Evolutionary conservation across 768 basidiomycete species (phyloP).

Genomic region (Russula brevipes): DNA sequence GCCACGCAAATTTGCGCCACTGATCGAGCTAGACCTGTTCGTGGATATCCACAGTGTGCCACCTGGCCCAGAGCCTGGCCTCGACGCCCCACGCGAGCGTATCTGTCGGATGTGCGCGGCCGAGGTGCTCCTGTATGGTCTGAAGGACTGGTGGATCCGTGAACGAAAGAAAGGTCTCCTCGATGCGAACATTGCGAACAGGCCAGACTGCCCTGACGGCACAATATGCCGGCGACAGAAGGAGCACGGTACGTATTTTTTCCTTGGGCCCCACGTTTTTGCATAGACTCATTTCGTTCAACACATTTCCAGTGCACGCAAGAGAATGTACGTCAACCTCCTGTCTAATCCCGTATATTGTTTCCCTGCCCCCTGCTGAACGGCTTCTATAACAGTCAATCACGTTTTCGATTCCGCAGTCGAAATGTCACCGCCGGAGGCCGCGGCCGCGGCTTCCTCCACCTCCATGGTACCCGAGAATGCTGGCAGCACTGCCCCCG

Average conservation of each 20-base stretch:
- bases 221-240: constrained; percentile 53
- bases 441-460: not conserved
- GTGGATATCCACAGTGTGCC: constrained; percentile 58
- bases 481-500: not conserved
- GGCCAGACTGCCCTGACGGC: constrained; percentile 69
- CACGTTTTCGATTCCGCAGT: constrained; percentile 30
- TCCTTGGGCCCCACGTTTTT: not conserved
- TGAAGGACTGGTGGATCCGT: constrained; percentile 78
- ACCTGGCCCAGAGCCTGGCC: constrained; percentile 51
- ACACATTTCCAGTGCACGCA: constrained; percentile 50
- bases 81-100: constrained; percentile 51
- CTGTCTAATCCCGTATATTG: not conserved
- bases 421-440: not conserved
- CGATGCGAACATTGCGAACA: constrained; percentile 48
- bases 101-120: constrained; percentile 71
- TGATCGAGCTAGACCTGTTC: constrained; percentile 69
- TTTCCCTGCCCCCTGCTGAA: not conserved
- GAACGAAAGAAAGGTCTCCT: constrained; percentile 68
- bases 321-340: constrained; percentile 57
- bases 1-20: constrained; percentile 56
- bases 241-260: constrained; percentile 50
- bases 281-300: constrained; percentile 2
- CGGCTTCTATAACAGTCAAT: constrained; percentile 28
- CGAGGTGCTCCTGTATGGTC: constrained; percentile 68
- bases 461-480: constrained; percentile 1